phyloP scores from a whole-genome alignment of 352 stramenopile genomes.

The Phytophthora macrochlamydospora region DNA sequence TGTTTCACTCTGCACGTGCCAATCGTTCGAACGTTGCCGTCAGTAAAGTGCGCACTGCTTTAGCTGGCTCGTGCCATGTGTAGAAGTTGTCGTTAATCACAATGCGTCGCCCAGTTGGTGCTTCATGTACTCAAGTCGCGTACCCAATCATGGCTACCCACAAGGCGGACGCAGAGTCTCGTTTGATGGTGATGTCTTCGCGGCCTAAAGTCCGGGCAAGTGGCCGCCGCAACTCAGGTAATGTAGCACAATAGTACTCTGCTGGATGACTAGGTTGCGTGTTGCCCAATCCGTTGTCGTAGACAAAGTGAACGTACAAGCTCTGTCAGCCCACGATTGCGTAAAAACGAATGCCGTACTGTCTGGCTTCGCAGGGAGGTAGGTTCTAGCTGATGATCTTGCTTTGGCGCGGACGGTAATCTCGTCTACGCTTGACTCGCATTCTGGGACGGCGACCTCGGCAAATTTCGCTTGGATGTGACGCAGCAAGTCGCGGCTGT shows the following conservation, averaged over 20 bases:
- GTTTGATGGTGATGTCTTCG: not conserved
- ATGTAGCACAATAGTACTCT: not conserved
- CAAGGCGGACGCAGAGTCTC: not conserved
- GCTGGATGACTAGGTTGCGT: not conserved
- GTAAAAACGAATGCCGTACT: conserved; percentile 8
- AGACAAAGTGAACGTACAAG: not conserved
- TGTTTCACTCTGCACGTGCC: conserved; percentile 5
- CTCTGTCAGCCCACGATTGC: conserved; percentile 2
- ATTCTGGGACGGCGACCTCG: not conserved
- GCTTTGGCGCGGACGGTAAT: not conserved
- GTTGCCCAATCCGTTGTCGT: conserved; percentile 3
- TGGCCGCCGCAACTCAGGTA: not conserved
- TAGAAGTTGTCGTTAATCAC: conserved; percentile 3
- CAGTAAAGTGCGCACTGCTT: not conserved
- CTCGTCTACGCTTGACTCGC: not conserved
- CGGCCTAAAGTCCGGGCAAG: not conserved
- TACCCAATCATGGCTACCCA: conserved; percentile 1
- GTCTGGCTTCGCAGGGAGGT: conserved; percentile 7
- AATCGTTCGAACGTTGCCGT: conserved; percentile 4
- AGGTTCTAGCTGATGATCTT: not conserved
- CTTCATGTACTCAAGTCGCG: not conserved
- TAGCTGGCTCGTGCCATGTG: not conserved
- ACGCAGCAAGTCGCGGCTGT: not conserved
- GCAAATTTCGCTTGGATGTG: not conserved
- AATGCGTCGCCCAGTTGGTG: not conserved